Base-by-base conservation (phyloP, 2,329 filamentous ascomycete species). In the Chaetoscypha palmicola region DNA sequence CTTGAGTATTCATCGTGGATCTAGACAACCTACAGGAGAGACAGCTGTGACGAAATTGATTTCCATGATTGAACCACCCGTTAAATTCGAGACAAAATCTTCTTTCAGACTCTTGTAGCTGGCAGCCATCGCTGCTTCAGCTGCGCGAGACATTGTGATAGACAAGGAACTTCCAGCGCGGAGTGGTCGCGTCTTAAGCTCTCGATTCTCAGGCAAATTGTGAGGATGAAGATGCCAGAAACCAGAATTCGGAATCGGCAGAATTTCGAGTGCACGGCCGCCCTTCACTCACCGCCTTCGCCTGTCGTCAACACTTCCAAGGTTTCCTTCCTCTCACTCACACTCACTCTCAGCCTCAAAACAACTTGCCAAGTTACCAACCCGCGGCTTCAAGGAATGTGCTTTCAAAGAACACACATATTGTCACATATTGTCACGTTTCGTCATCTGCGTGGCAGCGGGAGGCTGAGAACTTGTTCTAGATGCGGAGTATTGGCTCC, bases 81-180 rank as follows among this genome's bases (percentile, higher is more conserved):
- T 81, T 22, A 95, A 78, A 63, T 89, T 86, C 43, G 91, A 95
- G 60, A 98, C 92, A 64, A 95, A 95, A 61, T 88, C 88, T 71
- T 94, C 90, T 70, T 98, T 98, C 55, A 84, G 74, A 59, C 84
- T 78, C 68, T 96, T 98, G 72, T 96, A 95, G 66, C 74, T 82
- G 46, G 66, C 65, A 36, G 68, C 63, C 57, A 60, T 64, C 48
- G 63, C 64, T 52, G 63, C 53, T 50, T 59, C 53, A 35, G 55
- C 53, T 53, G 54, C 57, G 33, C 53, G 50, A 37, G 58, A 61
- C 57, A 61, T 59, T 34, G 26, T 41, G 35, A 22, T 34, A 20
- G 24, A 17, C 23, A 22, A 32, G 24, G 16, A 7, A 16, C 7
- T 30, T 30, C 20, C 23, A 17, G 20, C 11, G 37, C 11, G 17